Evolutionary conservation across 108 stramenopile species (phyloP), one percentile per base, ranked within the genome.

Genomic region (Stephanodiscus minutulus): DNA sequence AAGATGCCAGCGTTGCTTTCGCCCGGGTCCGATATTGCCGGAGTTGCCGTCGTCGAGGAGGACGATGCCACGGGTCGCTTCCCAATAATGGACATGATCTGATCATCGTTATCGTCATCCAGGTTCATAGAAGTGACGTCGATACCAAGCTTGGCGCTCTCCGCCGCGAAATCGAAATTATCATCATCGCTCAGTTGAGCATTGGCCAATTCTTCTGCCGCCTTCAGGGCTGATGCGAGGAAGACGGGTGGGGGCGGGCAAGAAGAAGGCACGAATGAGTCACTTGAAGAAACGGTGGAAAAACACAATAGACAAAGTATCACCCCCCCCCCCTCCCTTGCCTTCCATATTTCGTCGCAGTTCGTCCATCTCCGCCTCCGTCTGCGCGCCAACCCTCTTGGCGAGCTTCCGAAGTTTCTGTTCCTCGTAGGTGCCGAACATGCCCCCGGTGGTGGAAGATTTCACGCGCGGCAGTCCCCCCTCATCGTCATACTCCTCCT

Each of bases 361-460:
- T 50, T 68, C 59, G n/a, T 84, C 87, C 64, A 86, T 82, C 63
- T 87, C 87, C 44, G 84, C 88, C 29, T 75, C 83, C 21, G 85
- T 86, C 20, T 61, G 61, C 2, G 83, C 88, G 36, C 87, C 87
- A 41, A 85, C 85, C 57, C 67, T 49, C 3, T 72, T 75, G 39
- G 73, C 85, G 68, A 89, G 78, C 36, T 62, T 66, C 61, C 67
- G 72, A 49, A 91, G 66, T 31, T 80, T 78, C 57, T 91, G 91
- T 44, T 91, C 88, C 62, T 91, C 91, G 46, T 84, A 81, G 13
- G 84, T 78, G 21, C 88, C 87, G 64, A 92, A 82, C 68, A 82
- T 68, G 29, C 73, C 69, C 25, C 58, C 60, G 6, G 74, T 64
- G 68, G 59, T 25, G 56, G 59, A 60, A 20, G 21, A 21, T 17